These are phyloP conservation scores for Trametes hirsuta DNA, from an alignment of 1,284 basidiomycete genomes.

Conservation along the genomic window DNA sequence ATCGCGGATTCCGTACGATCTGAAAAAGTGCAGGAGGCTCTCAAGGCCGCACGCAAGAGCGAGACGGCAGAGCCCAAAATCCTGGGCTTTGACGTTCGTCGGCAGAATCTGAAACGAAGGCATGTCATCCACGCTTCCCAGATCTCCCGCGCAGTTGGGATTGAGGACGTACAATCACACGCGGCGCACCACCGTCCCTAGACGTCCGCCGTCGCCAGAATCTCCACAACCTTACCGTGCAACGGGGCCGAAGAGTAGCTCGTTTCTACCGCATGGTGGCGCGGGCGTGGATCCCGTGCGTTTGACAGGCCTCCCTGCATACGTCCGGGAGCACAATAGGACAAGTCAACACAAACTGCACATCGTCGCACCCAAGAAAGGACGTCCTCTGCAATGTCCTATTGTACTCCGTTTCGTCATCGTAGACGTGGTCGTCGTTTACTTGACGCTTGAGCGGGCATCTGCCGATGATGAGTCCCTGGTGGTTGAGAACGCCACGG, in stretches of 20 bases:
- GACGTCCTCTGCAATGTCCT: conserved; percentile 35
- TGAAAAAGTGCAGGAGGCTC: conserved; percentile 55
- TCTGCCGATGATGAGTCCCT: conserved; percentile 38
- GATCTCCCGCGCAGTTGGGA: not conserved
- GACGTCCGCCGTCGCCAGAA: conserved; percentile 57
- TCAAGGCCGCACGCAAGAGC: conserved; percentile 53
- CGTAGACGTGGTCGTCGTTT: conserved; percentile 61
- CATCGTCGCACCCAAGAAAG: conserved; percentile 43
- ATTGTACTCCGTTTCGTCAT: conserved; percentile 57
- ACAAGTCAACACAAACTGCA: conserved; percentile 45
- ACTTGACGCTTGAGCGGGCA: conserved; percentile 50
- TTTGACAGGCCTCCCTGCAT: conserved; percentile 49
- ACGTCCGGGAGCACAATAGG: conserved; percentile 57
- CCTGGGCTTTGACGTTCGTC: conserved; percentile 45
- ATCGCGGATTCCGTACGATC: conserved; percentile 49
- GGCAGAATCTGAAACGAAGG: conserved; percentile 57
- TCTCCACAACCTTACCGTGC: conserved; percentile 61
- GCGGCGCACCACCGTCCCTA: conserved; percentile 27
- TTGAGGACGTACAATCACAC: not conserved
- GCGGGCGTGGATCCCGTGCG: conserved; percentile 41
- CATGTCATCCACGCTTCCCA: conserved; percentile 31
- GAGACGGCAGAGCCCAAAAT: conserved; percentile 51
- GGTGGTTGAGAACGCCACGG: conserved; percentile 59
- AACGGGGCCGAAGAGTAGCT: conserved; percentile 41
- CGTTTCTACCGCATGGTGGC: conserved; percentile 46